A percentile compares a stretch with the other conserved stretches of the same genome.
These are phyloP conservation scores for Setaria viridis DNA, from an alignment of 202 grass and related monocot genomes.

Conservation along the genomic window DNA sequence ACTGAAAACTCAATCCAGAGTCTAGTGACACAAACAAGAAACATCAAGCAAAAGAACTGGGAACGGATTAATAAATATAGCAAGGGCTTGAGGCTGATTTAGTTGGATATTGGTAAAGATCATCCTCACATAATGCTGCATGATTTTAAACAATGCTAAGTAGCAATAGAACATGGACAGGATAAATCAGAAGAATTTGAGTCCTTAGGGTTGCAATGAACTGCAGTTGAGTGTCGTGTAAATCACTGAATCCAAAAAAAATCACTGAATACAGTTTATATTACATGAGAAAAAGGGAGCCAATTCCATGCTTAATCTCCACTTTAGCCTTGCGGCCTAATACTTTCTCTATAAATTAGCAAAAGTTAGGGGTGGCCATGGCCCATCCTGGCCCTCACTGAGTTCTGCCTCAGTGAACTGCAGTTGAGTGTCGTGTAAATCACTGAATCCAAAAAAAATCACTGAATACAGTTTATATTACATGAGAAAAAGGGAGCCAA, in stretches of 20 bases:
- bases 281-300: no score
- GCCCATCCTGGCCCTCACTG: neutral
- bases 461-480: neutral
- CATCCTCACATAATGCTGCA: neutral
- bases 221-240: neutral
- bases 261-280: neutral
- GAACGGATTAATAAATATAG: neutral
- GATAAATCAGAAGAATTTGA: neutral
- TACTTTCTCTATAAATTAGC: neutral
- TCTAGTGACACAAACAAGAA: neutral
- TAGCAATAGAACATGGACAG: neutral
- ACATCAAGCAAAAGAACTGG: neutral
- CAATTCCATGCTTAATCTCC: neutral
- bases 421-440: neutral
- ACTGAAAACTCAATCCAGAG: neutral
- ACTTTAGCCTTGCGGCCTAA: neutral
- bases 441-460: neutral
- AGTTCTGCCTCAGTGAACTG: neutral
- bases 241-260: neutral
- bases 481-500: neutral
- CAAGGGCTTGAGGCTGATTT: neutral
- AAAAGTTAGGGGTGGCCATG: neutral
- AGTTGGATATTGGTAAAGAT: neutral
- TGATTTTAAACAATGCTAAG: neutral
- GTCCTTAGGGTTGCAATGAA: neutral